Evolutionary conservation across 768 basidiomycete genomes (phyloP), one percentile per base, ranked within the genome.

Genomic region (Russula ochroleuca): DNA sequence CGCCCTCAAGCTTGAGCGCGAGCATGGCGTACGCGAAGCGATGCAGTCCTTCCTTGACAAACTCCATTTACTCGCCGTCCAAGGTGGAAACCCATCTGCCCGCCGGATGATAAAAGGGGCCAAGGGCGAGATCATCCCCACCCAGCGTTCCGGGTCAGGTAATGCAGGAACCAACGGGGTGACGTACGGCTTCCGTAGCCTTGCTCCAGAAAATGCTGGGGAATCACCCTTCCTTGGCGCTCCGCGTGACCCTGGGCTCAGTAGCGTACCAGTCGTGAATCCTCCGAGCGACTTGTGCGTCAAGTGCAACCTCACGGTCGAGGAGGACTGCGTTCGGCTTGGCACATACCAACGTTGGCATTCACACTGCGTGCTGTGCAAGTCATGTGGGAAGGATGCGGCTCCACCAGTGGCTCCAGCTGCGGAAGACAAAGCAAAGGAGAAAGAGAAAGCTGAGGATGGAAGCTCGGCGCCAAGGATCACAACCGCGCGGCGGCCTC

Each of bases 271-370:
- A 19, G 81, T 83, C n/a, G 83, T 73, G 65, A 85, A 84, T 66
- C 88, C 90, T 17, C 92, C 92, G 8, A 90, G 89, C 19, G 97
- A 99, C 77, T 83, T 94, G 45, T 99, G 97, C 72, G 83, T 93
- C 56, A 87, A 85, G 70, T 99, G 97, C 74, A 81, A 83, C 48
- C 78, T 85, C 66, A 96, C 96, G 0, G 92, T 99, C 25, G 97
- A 99, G 75, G 97, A 99, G 73, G 97, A 98, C 68, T 98, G 97
- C 71, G 90, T 93, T 50, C 83, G 97, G 62, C 77, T 96, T 33
- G 97, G 94, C 38, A 95, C 94, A n/a, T 96, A 94, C 76, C 88
- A 93, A 71, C 83, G 96, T 51, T 98, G 97, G 97, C 97, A 99
- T 75, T 91, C 93, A 2, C 81, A 90, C 37, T 99, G 97, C 73